phyloP scores from a whole-genome alignment of 345 rosid species.

The Noccaea bulbosa region DNA sequence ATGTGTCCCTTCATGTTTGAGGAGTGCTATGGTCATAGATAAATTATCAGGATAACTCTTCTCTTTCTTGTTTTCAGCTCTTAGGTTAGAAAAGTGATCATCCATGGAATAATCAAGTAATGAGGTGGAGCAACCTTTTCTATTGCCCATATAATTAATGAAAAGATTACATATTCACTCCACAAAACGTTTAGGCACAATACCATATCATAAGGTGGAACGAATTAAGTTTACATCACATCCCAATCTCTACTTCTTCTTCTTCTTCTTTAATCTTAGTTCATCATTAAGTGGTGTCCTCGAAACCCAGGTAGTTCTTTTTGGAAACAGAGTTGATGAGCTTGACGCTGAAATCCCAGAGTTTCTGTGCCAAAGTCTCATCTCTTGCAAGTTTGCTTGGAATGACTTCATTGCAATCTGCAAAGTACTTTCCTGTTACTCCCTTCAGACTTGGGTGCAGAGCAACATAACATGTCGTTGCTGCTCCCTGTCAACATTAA shows the following conservation, averaged over 20 bases:
- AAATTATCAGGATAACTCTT: not conserved
- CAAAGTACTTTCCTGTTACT: constrained; percentile 73
- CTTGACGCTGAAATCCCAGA: constrained; percentile 84
- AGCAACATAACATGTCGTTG: constrained; percentile 88
- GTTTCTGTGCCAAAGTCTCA: constrained; percentile 53
- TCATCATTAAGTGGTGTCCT: not conserved
- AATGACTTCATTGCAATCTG: constrained; percentile 72
- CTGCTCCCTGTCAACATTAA: constrained; percentile 72
- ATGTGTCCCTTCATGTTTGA: not conserved
- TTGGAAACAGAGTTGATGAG: constrained; percentile 52
- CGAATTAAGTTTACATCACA: constrained; percentile 25
- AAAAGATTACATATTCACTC: constrained; percentile 16
- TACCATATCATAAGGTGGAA: constrained; percentile 4
- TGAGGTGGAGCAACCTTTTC: not conserved
- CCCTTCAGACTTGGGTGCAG: constrained; percentile 72
- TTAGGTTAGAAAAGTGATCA: not conserved
- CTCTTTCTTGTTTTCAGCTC: not conserved
- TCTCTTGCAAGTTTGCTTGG: constrained; percentile 67
- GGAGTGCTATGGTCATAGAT: not conserved
- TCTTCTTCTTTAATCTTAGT: not conserved
- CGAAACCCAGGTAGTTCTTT: constrained; percentile 34
- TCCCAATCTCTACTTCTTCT: not conserved
- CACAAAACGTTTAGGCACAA: not conserved
- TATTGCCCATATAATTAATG: not conserved
- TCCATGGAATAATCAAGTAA: constrained; percentile 1